A percentile compares a stretch with the other conserved stretches of the same genome.
phyloP scores from a whole-genome alignment of 2,329 filamentous ascomycete species.

The Diaporthe citrichinensis region DNA sequence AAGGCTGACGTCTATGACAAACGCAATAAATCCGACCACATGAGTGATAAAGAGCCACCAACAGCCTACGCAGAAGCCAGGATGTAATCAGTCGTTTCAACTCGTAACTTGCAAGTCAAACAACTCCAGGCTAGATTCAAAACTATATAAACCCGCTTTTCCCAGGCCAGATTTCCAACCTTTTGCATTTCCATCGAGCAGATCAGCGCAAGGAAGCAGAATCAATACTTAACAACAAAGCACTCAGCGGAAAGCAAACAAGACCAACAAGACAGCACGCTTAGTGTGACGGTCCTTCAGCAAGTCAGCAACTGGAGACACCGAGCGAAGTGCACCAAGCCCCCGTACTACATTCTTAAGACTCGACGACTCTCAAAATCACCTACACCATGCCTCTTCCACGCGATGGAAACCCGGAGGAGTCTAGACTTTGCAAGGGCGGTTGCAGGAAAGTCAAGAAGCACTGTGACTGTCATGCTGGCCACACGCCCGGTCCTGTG shows the following conservation, averaged over 20 bases:
- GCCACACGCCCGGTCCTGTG: not conserved
- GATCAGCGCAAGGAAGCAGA: not conserved
- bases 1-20: not conserved
- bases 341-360: not conserved
- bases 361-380: not conserved
- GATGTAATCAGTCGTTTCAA: not conserved
- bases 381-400: not conserved
- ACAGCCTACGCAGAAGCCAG: not conserved
- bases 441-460: not conserved
- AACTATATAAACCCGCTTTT: not conserved
- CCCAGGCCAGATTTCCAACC: not conserved
- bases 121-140: not conserved
- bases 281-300: not conserved
- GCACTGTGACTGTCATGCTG: not conserved
- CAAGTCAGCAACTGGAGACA: not conserved
- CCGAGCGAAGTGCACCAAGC: not conserved
- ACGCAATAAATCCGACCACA: not conserved
- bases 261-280: not conserved
- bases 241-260: not conserved
- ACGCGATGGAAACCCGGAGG: not conserved
- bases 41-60: not conserved
- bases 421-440: not conserved
- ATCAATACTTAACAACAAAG: not conserved
- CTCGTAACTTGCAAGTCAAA: not conserved
- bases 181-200: not conserved